A percentile compares a stretch with the other conserved stretches of the same genome.
Conservation (phyloP, 2,329 filamentous ascomycete genomes). For the Botryosphaeria dothidea region DNA sequence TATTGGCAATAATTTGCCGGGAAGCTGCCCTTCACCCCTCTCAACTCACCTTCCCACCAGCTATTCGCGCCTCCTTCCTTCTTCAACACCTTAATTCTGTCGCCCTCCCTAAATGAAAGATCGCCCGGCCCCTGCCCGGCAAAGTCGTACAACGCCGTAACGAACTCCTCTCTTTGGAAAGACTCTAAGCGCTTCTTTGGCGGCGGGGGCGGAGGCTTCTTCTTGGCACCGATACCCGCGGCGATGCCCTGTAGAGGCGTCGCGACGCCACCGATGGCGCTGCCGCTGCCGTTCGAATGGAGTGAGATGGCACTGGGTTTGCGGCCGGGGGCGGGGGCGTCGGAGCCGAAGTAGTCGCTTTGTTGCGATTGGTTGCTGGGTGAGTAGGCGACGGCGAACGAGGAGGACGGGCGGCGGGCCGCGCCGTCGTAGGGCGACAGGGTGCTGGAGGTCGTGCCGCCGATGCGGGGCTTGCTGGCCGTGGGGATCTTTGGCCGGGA, state of each 20-base stretch:
- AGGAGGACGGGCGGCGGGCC: slow-evolving; percentile 41
- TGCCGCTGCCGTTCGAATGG: neutral
- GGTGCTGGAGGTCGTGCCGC: neutral
- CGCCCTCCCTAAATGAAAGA: slow-evolving; percentile 73
- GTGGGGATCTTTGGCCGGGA: slow-evolving; percentile 33
- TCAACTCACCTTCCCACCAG: slow-evolving; percentile 84
- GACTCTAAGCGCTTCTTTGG: slow-evolving; percentile 58
- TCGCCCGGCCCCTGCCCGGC: slow-evolving; percentile 71
- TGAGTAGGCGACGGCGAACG: slow-evolving; percentile 38
- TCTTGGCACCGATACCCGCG: slow-evolving; percentile 52
- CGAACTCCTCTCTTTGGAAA: slow-evolving; percentile 53
- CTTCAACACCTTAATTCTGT: slow-evolving; percentile 74
- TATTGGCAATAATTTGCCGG: slow-evolving; percentile 78
- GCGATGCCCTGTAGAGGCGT: slow-evolving; percentile 19
- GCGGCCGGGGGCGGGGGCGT: neutral
- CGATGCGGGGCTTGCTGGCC: slow-evolving; percentile 16
- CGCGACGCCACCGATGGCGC: neutral
- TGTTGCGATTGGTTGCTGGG: slow-evolving; percentile 37
- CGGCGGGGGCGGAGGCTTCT: slow-evolving; percentile 73
- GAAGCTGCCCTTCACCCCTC: slow-evolving; percentile 69
- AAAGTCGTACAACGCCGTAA: slow-evolving; percentile 76
- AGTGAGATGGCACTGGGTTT: neutral
- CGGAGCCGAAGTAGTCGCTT: slow-evolving; percentile 4
- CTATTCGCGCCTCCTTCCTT: slow-evolving; percentile 80
- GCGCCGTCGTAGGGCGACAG: slow-evolving; percentile 11